These are phyloP conservation scores for Saccharum spontaneum DNA, from an alignment of 176 grass and related monocot species.

Conservation along the genomic window DNA sequence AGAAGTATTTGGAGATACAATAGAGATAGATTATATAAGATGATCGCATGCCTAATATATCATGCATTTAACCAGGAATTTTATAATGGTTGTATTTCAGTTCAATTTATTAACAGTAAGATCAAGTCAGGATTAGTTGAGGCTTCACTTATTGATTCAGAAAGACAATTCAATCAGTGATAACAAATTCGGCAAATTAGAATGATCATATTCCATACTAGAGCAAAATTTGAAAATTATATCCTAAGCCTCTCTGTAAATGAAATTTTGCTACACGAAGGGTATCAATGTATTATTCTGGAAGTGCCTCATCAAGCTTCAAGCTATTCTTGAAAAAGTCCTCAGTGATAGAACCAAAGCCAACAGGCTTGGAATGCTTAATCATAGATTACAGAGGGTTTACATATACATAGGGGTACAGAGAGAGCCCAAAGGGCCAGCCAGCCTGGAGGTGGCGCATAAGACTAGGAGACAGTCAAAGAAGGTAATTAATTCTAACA, in stretches of 20 bases:
- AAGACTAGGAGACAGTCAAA: too few relatives aligned
- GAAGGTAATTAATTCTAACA: too few relatives aligned
- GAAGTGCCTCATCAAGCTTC: background rate
- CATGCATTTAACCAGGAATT: background rate
- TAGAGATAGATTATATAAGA: background rate
- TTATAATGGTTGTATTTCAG: background rate
- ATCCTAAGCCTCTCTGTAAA: background rate
- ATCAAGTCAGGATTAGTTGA: background rate
- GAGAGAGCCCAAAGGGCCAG: too few relatives aligned
- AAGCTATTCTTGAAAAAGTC: background rate
- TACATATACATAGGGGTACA: too few relatives aligned
- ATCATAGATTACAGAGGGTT: too few relatives aligned
- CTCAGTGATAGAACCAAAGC: too few relatives aligned
- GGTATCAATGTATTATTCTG: conserved; percentile 12
- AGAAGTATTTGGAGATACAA: background rate
- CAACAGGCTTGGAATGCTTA: too few relatives aligned
- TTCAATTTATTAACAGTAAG: background rate
- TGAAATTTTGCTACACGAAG: background rate
- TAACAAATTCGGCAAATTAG: background rate
- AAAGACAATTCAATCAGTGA: background rate
- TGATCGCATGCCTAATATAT: background rate
- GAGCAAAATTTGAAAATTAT: background rate
- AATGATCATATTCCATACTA: background rate
- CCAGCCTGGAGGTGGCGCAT: too few relatives aligned
- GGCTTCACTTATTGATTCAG: background rate